Evolutionary conservation across 257 asterid genomes (phyloP), one percentile per base, ranked within the genome.

Genomic region (Solanum stenotomum): DNA sequence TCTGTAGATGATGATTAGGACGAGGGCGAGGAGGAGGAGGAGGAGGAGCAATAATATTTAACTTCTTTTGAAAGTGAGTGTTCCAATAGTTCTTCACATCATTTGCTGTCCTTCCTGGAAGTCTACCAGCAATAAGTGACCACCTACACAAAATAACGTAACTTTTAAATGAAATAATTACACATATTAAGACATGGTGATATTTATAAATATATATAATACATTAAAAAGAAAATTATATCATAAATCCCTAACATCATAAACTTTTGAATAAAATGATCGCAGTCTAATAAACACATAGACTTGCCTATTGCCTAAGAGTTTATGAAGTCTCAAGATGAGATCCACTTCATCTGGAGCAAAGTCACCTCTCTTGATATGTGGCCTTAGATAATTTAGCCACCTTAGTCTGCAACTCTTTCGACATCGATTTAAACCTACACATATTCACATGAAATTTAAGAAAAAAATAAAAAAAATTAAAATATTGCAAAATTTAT

Each of bases 371-470:
- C 93, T 91, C 65, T 90, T 93, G 2, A 92, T 89, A 85, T 83
- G 46, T 29, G 94, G 94, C 29, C 87, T 89, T 76, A 92, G 46
- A 88, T 92, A 93, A 68, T 93, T 91, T 44, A 91, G 77, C 95
- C 95, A 93, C 29, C 95, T 92, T 79, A 93, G 44, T 86, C 95
- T 85, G 23, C 94, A 93, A 44, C 95, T 93, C 89, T 92, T 93
- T 40, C 95, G 84, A 77, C 95, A 93, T 85, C 95, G 87, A 74
- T 91, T 93, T 84, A 93, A 65, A 81, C 94, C 94, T 93, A 87
- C 83, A 83, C 11, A 4, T 49, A 6, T 59, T 27, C 5, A 18
- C 42, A 25, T 25, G 8, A 5, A 9, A 61, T 61, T 49, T 16
- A 15, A 49, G 20, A 46, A 46, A 49, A 0, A 15, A 49, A 15